Conservation (phyloP, 2,329 filamentous ascomycete species). For the Tolypocladium ophioglossoides region DNA sequence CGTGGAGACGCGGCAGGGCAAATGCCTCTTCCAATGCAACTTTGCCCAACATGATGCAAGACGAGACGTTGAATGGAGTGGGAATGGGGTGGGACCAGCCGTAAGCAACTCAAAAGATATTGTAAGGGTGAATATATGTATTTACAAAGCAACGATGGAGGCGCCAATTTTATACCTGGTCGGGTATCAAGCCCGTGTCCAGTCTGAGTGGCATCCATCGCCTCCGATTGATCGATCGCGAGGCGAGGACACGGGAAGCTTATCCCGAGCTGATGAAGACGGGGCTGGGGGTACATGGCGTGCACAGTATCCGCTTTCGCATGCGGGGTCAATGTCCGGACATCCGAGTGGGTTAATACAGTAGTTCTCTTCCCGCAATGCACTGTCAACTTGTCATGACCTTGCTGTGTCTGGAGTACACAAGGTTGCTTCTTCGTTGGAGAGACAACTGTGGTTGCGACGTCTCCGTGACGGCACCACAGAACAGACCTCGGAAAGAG, state of each 20-base stretch:
- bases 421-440: background rate
- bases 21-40: slow-evolving; percentile 54
- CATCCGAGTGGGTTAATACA: slow-evolving; percentile 3
- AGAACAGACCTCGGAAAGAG: too few species aligned
- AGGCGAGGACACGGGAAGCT: background rate
- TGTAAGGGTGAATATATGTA: background rate
- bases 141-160: background rate
- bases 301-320: slow-evolving; percentile 3
- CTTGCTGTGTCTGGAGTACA: background rate
- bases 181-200: background rate
- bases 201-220: background rate
- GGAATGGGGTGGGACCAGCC: background rate
- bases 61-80: background rate
- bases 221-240: background rate
- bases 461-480: background rate
- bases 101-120: background rate
- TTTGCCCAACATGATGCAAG: slow-evolving; percentile 42
- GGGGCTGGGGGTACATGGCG: background rate
- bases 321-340: background rate
- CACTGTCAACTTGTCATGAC: background rate
- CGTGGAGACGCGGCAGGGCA: slow-evolving; percentile 44
- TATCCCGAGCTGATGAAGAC: background rate
- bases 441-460: background rate
- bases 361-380: background rate
- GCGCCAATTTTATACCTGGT: background rate